These are phyloP conservation scores for Botryobasidium botryosum DNA, from an alignment of 768 basidiomycete species.

Conservation along the genomic window DNA sequence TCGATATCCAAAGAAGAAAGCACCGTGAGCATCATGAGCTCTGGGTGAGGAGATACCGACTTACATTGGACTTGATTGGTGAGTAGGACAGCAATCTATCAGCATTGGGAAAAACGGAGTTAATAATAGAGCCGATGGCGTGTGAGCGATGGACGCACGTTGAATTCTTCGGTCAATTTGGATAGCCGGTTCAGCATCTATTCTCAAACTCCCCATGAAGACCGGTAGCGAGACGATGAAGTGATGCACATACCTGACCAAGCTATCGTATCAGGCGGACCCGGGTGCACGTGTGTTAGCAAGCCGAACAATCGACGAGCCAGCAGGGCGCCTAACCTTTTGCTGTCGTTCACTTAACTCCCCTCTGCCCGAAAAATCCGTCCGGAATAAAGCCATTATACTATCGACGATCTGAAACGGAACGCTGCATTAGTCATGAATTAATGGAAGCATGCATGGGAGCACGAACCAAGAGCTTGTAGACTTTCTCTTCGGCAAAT, in stretches of 20 bases:
- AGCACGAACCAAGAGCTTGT: constrained; percentile 36
- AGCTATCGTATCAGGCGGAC: too few relatives aligned
- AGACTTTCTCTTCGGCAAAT: constrained; percentile 82
- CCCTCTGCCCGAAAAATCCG: constrained; percentile 85
- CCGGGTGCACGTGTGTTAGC: too few relatives aligned
- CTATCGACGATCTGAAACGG: constrained; percentile 69
- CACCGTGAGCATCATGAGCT: neutral
- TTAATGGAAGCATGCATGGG: neutral
- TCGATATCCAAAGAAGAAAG: constrained; percentile 1
- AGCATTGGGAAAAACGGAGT: constrained; percentile 1
- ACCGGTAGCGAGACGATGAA: too few relatives aligned
- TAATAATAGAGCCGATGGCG: neutral
- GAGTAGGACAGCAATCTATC: constrained; percentile 64
- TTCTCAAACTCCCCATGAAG: too few relatives aligned
- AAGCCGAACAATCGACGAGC: too few relatives aligned
- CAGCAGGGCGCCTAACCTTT: constrained; percentile 48
- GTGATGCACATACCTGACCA: too few relatives aligned
- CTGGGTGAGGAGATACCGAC: constrained; percentile 10
- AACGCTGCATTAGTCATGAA: constrained; percentile 16
- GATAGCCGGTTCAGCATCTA: constrained; percentile 85
- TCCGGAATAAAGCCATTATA: constrained; percentile 92
- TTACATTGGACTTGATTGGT: constrained; percentile 88
- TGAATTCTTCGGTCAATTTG: constrained; percentile 85
- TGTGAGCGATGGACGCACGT: constrained; percentile 31
- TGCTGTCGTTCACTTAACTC: constrained; percentile 91